phyloP scores from a whole-genome alignment of 192 early-diverging fungal genomes.

The Obelidium mucronatum region DNA sequence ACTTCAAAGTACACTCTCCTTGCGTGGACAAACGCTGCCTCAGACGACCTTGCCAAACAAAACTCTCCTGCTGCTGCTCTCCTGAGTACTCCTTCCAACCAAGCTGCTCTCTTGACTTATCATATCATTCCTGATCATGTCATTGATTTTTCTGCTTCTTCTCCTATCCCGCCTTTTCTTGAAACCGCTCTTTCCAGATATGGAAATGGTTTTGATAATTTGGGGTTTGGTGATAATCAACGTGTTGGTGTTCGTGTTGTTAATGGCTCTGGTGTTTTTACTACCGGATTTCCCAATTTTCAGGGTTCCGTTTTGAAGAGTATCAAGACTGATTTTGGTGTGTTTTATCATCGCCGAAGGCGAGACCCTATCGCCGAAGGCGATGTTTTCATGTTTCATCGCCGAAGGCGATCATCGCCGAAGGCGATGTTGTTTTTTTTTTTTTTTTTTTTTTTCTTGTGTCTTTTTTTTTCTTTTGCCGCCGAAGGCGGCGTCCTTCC shows the following conservation, averaged over 20 bases:
- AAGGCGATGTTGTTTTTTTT: too few species aligned
- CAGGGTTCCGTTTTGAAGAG: background rate
- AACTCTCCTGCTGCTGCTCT: background rate
- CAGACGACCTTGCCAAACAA: conserved; percentile 10
- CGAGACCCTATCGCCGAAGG: too few species aligned
- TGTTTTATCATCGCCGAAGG: background rate
- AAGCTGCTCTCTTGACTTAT: conserved; percentile 23
- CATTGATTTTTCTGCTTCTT: conserved; percentile 12
- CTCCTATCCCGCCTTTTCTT: background rate
- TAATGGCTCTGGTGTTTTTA: conserved; percentile 5
- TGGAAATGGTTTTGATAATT: conserved; percentile 30
- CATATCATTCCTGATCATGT: conserved; percentile 29
- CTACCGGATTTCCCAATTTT: conserved; percentile 7
- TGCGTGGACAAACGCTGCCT: conserved; percentile 34
- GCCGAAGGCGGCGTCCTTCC: too few species aligned
- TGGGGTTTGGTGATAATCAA: conserved; percentile 16
- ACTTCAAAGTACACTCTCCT: conserved; percentile 30
- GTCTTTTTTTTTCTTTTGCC: too few species aligned
- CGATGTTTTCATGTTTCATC: too few species aligned
- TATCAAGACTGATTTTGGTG: conserved; percentile 29
- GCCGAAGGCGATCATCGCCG: too few species aligned
- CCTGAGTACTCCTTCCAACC: background rate
- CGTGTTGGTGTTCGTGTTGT: conserved; percentile 1
- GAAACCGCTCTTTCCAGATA: conserved; percentile 12
- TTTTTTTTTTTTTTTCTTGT: too few species aligned